Percentiles rank a stretch among this genome's conserved stretches.
Conservation (phyloP, 2,329 filamentous ascomycete genomes). For the Stemphylium beticola region DNA sequence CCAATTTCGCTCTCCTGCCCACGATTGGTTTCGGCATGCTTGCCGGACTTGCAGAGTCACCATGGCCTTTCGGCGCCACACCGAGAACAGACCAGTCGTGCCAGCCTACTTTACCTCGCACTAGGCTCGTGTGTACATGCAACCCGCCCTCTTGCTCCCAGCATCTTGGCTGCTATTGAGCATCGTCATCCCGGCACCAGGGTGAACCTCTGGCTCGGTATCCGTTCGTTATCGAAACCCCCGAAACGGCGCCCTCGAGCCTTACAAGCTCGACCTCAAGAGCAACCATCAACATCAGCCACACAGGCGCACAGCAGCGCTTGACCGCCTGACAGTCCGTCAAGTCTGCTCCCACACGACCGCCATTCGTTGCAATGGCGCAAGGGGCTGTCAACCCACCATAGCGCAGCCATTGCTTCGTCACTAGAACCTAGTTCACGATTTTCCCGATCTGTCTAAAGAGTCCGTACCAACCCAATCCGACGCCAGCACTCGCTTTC, state of each 20-base stretch:
- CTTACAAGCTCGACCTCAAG: conserved; percentile 34
- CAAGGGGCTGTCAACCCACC: conserved; percentile 41
- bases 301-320: conserved; percentile 35
- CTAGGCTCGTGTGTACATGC: conserved; percentile 19
- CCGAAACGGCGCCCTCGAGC: conserved; percentile 17
- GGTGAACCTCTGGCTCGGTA: conserved; percentile 34
- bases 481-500: conserved; percentile 5
- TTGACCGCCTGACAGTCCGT: conserved; percentile 44
- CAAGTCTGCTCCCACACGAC: conserved; percentile 23
- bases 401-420: conserved; percentile 34
- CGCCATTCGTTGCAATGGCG: conserved; percentile 28
- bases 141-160: conserved; percentile 15
- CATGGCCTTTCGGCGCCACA: not conserved
- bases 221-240: conserved; percentile 20
- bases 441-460: conserved; percentile 6
- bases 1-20: not conserved
- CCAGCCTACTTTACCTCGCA: conserved; percentile 3
- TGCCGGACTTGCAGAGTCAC: conserved; percentile 18
- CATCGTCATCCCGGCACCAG: conserved; percentile 30
- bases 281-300: conserved; percentile 22
- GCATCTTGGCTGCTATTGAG: conserved; percentile 28
- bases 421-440: conserved; percentile 2
- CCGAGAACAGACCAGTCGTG: not conserved
- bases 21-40: conserved; percentile 23
- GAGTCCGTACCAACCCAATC: conserved; percentile 16